These are phyloP conservation scores for Leccinum subspadiceum DNA, from an alignment of 1,284 basidiomycete species.

Conservation along the genomic window DNA sequence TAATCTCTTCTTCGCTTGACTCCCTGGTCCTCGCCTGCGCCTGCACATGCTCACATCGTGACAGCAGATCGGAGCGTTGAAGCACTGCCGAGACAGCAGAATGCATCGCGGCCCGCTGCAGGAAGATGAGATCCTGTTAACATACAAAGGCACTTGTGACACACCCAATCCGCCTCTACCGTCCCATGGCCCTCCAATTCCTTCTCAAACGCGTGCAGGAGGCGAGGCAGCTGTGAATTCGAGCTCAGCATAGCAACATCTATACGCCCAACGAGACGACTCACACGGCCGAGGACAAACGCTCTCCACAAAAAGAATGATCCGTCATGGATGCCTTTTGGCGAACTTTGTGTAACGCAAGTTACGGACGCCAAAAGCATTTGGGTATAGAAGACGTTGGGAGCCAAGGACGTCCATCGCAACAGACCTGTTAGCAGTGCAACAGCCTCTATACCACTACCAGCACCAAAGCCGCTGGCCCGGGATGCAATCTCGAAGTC, in stretches of 20 bases:
- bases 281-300: constrained; percentile 70
- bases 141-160: constrained; percentile 17
- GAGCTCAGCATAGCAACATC: constrained; percentile 1
- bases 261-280: constrained; percentile 18
- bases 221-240: constrained; percentile 52
- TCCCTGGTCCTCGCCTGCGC: constrained; percentile 25
- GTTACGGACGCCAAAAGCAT: constrained; percentile 59
- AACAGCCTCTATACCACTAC: constrained; percentile 52
- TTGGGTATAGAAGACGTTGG: constrained; percentile 67
- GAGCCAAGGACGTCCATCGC: constrained; percentile 66
- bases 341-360: constrained; percentile 54
- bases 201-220: constrained; percentile 55
- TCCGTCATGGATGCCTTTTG: constrained; percentile 31
- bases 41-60: constrained; percentile 45
- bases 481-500: constrained; percentile 52
- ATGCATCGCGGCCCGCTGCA: constrained; percentile 57
- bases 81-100: constrained; percentile 49
- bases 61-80: constrained; percentile 50
- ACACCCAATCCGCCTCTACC: constrained; percentile 56
- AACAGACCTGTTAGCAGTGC: constrained; percentile 57
- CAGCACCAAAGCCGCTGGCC: constrained; percentile 60
- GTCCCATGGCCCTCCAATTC: constrained; percentile 51
- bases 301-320: constrained; percentile 58
- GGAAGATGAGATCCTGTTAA: constrained; percentile 13
- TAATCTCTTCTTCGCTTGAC: constrained; percentile 22